Percentiles rank a stretch among this genome's conserved stretches.
Conservation (phyloP, 257 asterid species). For the Fraxinus pennsylvanica region DNA sequence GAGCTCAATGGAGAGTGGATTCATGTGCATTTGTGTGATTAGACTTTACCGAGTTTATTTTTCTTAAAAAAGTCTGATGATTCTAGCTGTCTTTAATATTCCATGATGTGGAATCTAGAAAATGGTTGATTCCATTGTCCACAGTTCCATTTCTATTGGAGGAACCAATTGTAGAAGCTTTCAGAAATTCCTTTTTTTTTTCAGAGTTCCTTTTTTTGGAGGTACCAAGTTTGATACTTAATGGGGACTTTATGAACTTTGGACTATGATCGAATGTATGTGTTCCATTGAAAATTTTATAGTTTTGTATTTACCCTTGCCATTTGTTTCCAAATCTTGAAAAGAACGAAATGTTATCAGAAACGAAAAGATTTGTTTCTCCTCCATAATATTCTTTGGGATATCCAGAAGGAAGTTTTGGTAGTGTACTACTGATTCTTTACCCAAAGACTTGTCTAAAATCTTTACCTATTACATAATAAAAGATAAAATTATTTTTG, state of each 20-base stretch:
- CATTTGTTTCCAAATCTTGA: no score
- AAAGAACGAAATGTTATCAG: background rate
- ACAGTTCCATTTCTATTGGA: background rate
- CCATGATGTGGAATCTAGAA: background rate
- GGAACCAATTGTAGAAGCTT: background rate
- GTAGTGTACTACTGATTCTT: background rate
- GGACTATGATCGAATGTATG: no score
- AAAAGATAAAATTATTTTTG: background rate
- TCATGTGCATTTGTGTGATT: background rate
- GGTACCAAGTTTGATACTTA: no score
- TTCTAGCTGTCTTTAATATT: background rate
- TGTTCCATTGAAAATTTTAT: background rate
- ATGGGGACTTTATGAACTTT: no score
- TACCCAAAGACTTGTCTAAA: constrained; percentile 2
- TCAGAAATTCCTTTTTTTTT: background rate
- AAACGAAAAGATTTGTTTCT: background rate
- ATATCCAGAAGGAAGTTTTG: background rate
- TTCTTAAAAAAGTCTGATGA: background rate
- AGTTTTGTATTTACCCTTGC: background rate
- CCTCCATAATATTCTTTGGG: background rate
- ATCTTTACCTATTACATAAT: background rate
- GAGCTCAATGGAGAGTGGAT: background rate
- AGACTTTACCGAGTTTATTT: background rate
- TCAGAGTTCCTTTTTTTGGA: background rate
- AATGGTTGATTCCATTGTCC: background rate